Conservation (phyloP, 106 monocot species). For the Dendrobium officinale region DNA sequence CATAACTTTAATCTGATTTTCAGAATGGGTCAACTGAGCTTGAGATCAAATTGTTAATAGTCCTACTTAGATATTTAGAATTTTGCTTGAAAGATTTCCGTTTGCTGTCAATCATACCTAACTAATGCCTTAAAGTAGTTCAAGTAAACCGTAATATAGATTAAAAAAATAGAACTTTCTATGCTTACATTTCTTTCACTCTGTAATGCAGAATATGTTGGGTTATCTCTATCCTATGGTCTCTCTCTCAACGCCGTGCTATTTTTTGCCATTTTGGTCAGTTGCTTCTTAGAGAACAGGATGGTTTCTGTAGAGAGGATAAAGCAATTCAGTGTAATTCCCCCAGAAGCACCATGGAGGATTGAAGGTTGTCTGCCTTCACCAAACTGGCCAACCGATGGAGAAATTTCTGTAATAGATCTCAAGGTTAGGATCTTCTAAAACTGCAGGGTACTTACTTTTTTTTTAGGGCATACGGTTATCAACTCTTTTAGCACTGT, state of each 20-base stretch:
- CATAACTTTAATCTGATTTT: not conserved
- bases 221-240: slow-evolving; percentile 87
- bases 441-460: not conserved
- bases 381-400: slow-evolving; percentile 66
- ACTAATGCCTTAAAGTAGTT: not conserved
- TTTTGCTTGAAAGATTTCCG: not conserved
- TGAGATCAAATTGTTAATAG: not conserved
- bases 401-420: slow-evolving; percentile 54
- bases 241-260: slow-evolving; percentile 65
- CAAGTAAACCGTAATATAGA: not conserved
- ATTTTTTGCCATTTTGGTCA: slow-evolving; percentile 74
- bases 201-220: slow-evolving; percentile 63
- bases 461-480: not conserved
- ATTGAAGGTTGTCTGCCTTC: slow-evolving; percentile 65
- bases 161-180: not conserved
- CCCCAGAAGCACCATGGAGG: slow-evolving; percentile 76
- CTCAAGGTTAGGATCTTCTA: slow-evolving; percentile 50
- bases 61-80: not conserved
- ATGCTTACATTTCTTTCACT: not conserved
- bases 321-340: slow-evolving; percentile 83
- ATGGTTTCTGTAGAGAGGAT: slow-evolving; percentile 97
- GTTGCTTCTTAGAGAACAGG: slow-evolving; percentile 87
- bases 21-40: not conserved
- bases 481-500: not conserved
- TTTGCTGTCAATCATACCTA: not conserved